These are phyloP conservation scores for Ophiorrhiza pumila DNA, from an alignment of 257 asterid species.

Conservation along the genomic window DNA sequence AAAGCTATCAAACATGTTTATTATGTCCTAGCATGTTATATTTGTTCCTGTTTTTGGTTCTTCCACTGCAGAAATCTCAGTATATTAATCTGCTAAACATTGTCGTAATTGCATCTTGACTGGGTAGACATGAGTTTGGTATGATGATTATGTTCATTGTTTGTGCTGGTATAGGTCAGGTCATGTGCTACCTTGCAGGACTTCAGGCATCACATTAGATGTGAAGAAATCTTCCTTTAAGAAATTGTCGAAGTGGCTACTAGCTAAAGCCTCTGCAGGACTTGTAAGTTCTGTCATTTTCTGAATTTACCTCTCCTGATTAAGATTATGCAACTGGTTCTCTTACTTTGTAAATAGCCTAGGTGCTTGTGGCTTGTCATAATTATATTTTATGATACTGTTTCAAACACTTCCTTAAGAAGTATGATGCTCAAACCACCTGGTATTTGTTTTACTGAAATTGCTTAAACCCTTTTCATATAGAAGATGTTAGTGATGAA, in stretches of 20 bases:
- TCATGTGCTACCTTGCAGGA: conserved; percentile 90
- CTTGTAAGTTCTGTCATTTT: conserved; percentile 43
- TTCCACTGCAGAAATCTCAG: neutral
- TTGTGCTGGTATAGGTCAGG: conserved; percentile 65
- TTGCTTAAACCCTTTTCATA: neutral
- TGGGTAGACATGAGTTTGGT: neutral
- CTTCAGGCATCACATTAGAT: conserved; percentile 71
- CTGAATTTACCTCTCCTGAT: neutral
- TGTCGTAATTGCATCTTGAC: neutral
- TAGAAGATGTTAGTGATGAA: neutral
- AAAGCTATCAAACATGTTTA: neutral
- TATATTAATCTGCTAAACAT: too few relatives aligned
- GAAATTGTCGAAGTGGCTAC: conserved; percentile 97
- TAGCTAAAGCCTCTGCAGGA: conserved; percentile 64
- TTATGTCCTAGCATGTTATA: neutral
- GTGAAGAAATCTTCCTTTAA: conserved; percentile 88
- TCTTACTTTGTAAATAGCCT: neutral
- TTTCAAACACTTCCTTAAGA: neutral
- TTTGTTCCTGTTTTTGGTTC: neutral
- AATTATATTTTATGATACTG: neutral
- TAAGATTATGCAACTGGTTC: neutral
- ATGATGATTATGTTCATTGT: conserved; percentile 10
- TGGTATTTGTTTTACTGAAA: neutral
- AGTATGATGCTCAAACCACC: neutral
- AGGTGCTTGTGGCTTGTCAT: neutral